A percentile compares a stretch with the other conserved stretches of the same genome.
Conservation (phyloP, 306 rosid species). For the Begonia fuchsioides region DNA sequence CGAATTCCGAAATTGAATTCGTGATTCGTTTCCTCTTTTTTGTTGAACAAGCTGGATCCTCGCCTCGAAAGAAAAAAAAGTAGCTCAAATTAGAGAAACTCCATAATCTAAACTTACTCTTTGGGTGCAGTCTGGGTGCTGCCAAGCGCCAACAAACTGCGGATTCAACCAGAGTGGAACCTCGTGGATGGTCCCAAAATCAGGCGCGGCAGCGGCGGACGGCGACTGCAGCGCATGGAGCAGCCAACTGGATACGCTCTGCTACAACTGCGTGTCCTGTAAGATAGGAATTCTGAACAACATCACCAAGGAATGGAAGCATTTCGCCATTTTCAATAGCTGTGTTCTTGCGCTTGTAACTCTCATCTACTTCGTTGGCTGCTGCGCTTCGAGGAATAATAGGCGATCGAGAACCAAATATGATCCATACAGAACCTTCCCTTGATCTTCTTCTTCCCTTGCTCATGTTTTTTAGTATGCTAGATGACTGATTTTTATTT, state of each 20-base stretch:
- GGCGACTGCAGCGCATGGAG: constrained; percentile 57
- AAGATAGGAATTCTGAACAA: constrained; percentile 61
- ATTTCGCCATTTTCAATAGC: constrained; percentile 33
- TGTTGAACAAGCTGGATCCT: too few species aligned
- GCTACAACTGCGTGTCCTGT: constrained; percentile 76
- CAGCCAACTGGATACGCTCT: constrained; percentile 28
- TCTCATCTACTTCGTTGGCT: constrained; percentile 44
- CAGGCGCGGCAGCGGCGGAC: constrained; percentile 22
- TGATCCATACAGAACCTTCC: constrained; percentile 9
- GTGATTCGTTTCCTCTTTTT: too few species aligned
- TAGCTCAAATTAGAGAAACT: too few species aligned
- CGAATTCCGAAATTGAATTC: too few species aligned
- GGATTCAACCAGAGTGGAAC: constrained; percentile 51
- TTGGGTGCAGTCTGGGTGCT: constrained; percentile 50
- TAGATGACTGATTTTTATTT: too few species aligned
- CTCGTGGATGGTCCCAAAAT: constrained; percentile 46
- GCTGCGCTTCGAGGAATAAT: constrained; percentile 54
- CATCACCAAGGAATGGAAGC: constrained; percentile 50
- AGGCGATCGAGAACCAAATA: constrained; percentile 1
- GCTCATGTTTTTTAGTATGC: too few species aligned
- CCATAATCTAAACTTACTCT: too few species aligned
- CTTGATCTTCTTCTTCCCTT: constrained; percentile 8
- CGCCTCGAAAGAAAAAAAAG: too few species aligned
- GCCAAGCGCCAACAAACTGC: constrained; percentile 73
- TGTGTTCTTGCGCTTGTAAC: constrained; percentile 19